These are phyloP conservation scores for Boletus tomentosulus DNA, from an alignment of 768 basidiomycete genomes.

Conservation along the genomic window DNA sequence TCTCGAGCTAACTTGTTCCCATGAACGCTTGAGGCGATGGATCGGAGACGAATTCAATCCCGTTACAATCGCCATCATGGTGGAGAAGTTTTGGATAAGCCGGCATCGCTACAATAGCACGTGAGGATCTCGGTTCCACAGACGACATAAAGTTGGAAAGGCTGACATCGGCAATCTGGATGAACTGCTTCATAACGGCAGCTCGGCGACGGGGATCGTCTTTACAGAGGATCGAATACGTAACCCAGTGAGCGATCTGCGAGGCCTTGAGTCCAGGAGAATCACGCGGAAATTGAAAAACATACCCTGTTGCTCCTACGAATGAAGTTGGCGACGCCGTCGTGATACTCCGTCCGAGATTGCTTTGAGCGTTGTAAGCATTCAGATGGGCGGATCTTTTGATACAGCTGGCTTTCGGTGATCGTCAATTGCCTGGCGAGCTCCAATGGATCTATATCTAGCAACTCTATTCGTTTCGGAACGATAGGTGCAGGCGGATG, in stretches of 20 bases:
- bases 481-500: constrained; percentile 50
- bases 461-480: constrained; percentile 45
- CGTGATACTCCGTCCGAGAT: constrained; percentile 37
- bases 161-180: constrained; percentile 59
- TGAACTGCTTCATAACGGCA: constrained; percentile 60
- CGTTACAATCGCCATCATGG: constrained; percentile 64
- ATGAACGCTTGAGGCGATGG: constrained; percentile 60
- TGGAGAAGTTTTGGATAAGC: constrained; percentile 61
- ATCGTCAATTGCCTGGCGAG: constrained; percentile 66
- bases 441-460: constrained; percentile 62
- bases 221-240: constrained; percentile 49
- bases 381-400: constrained; percentile 56
- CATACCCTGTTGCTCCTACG: constrained; percentile 51
- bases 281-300: not conserved
- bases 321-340: constrained; percentile 57
- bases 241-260: constrained; percentile 59
- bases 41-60: constrained; percentile 66
- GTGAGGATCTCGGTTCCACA: constrained; percentile 1
- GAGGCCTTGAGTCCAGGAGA: not conserved
- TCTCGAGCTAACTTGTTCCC: constrained; percentile 51
- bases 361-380: constrained; percentile 56
- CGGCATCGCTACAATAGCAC: constrained; percentile 47
- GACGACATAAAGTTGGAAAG: not conserved
- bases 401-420: constrained; percentile 56
- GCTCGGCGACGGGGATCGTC: constrained; percentile 60